Evolutionary conservation across 176 grass and related monocot species (phyloP), one percentile per base, ranked within the genome.

Genomic region (Tillandsia leiboldiana): DNA sequence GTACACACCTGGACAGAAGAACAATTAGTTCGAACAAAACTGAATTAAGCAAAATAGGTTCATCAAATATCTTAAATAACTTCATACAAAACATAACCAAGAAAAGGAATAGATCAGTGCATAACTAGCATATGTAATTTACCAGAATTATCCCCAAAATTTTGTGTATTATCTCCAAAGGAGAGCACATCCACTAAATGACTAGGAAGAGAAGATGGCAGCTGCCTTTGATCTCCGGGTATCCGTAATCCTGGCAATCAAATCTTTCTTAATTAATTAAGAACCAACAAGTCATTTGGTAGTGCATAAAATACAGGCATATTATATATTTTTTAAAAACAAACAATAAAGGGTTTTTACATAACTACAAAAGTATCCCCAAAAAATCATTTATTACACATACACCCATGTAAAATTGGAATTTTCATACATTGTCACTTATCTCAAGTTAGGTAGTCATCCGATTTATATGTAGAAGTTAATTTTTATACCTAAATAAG

Each of bases 161-260:
- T 97, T 15, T 92, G 84, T 53, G 74, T 14, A 22, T 83, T 81
- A 2, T 96, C 92, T 85, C 86, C 92, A 68, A 51, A 70, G 68
- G 81, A 27, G 68, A 96, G 81, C 71, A 92, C 79, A 67, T 87
- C 94, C 27, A 90, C 72, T 65, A 97, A 81, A 89, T 97, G 89
- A 82, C 84, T 90, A 87, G 94, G 94, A 90, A 97, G 94, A 78
- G 94, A 87, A 51, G 87, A 73, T 50, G 84, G 81, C 56, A 85
- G 78, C 51, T 90, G 86, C 69, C 89, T 87, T 27, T 92, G 94
- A 73, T 97, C 89, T 73, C 67, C 82, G 3, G 75, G 82, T 68
- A 92, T 66, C 26, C 77, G 82, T 78, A 97, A 77, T 71, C 94
- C 89, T 92, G 79, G 54, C 7, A 51, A 26, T 79, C 10, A 59